Evolutionary conservation across 257 asterid genomes (phyloP).

Genomic region (Primulina eburnea): DNA sequence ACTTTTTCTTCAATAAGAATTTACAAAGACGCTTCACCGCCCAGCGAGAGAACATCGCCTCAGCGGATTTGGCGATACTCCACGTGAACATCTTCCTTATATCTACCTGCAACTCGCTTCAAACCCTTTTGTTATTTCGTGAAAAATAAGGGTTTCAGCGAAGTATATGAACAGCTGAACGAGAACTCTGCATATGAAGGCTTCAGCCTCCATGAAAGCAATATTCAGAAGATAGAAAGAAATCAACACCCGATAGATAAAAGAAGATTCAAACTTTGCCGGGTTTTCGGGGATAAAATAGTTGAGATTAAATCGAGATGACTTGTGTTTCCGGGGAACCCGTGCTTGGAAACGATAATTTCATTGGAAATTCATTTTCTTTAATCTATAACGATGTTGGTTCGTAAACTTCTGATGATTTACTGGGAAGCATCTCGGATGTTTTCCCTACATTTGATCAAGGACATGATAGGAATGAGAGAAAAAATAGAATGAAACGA

Average conservation of each 20-base stretch:
- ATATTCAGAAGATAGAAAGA: slow-evolving; percentile 16
- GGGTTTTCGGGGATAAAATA: background rate
- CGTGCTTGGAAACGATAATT: background rate
- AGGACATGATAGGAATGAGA: no score
- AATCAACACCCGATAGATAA: slow-evolving; percentile 12
- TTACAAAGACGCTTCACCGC: slow-evolving; percentile 86
- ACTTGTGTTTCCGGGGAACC: background rate
- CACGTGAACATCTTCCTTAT: slow-evolving; percentile 67
- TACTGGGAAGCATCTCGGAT: background rate
- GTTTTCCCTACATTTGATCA: no score
- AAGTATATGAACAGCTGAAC: background rate
- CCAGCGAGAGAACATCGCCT: slow-evolving; percentile 98
- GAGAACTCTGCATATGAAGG: slow-evolving; percentile 40
- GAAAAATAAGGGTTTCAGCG: slow-evolving; percentile 25
- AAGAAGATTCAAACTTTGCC: background rate
- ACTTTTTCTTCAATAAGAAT: slow-evolving; percentile 85
- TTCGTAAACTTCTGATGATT: background rate
- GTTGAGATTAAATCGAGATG: background rate
- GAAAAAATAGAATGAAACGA: no score
- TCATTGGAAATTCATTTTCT: background rate
- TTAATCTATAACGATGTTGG: no score
- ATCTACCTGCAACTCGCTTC: slow-evolving; percentile 17
- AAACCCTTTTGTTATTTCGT: background rate
- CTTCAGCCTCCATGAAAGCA: slow-evolving; percentile 54
- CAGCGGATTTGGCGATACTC: slow-evolving; percentile 88